phyloP scores from a whole-genome alignment of 768 basidiomycete genomes.

The Lepiota brunneoincarnata region DNA sequence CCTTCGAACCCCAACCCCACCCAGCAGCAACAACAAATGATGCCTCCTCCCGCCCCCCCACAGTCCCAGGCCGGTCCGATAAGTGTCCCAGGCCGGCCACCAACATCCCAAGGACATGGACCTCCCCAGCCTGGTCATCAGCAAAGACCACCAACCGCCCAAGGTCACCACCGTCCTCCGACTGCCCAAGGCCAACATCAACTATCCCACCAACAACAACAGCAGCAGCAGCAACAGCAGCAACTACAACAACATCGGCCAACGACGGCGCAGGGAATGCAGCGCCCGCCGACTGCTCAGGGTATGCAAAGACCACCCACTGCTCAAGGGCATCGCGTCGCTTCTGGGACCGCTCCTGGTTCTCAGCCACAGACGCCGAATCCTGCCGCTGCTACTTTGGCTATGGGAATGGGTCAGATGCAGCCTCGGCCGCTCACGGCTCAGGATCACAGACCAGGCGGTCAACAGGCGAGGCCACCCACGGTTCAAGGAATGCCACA shows the following conservation, averaged over 20 bases:
- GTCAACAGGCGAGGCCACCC: constrained; percentile 17
- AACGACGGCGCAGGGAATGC: constrained; percentile 14
- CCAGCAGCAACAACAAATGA: constrained; percentile 22
- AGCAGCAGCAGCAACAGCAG: constrained; percentile 14
- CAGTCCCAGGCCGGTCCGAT: constrained; percentile 10
- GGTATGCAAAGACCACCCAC: constrained; percentile 11
- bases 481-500: constrained; percentile 19
- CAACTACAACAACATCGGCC: constrained; percentile 13
- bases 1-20: constrained; percentile 11
- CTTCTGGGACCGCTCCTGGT: not conserved
- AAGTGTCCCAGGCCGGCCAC: constrained; percentile 10
- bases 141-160: constrained; percentile 5
- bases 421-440: constrained; percentile 7
- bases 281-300: constrained; percentile 8
- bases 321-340: constrained; percentile 6
- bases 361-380: constrained; percentile 9
- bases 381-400: not conserved
- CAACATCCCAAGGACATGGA: constrained; percentile 5
- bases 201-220: constrained; percentile 14
- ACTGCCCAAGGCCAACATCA: constrained; percentile 12
- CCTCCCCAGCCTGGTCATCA: not conserved
- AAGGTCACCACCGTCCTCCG: constrained; percentile 8
- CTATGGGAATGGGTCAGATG: constrained; percentile 7
- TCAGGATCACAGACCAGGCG: constrained; percentile 8
- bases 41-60: constrained; percentile 28